These are phyloP conservation scores for Vaccinium myrtillus DNA, from an alignment of 148 eudicot genomes.

Conservation along the genomic window DNA sequence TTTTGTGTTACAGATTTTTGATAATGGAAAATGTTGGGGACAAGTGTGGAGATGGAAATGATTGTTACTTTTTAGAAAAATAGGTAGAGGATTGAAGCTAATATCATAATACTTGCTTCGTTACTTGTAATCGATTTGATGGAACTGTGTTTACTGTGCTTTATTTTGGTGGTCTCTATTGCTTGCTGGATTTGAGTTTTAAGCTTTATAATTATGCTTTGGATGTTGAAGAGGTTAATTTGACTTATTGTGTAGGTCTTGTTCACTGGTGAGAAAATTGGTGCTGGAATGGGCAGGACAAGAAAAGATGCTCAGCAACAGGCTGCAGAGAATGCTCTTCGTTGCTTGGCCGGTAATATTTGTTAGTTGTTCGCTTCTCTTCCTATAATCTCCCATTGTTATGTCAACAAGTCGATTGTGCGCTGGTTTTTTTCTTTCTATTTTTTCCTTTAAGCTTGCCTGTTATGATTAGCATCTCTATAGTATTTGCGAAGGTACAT, in stretches of 20 bases:
- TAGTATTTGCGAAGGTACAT: neutral
- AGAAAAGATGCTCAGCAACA: constrained; percentile 98
- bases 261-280: constrained; percentile 91
- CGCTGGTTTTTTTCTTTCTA: neutral
- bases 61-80: neutral
- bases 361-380: neutral
- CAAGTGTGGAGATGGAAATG: neutral
- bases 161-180: neutral
- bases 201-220: neutral
- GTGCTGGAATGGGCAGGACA: constrained; percentile 87
- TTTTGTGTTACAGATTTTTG: neutral
- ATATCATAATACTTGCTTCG: neutral
- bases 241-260: constrained; percentile 54
- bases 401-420: neutral
- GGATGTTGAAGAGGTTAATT: neutral
- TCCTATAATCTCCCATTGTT: neutral
- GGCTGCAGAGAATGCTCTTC: constrained; percentile 95
- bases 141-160: neutral
- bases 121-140: neutral
- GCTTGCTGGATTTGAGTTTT: neutral
- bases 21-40: neutral
- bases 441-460: neutral
- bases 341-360: constrained; percentile 67
- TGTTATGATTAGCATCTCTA: neutral
- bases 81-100: neutral